Evolutionary conservation across 2,329 filamentous ascomycete species (phyloP), one percentile per base, ranked within the genome.

Genomic region (Penicillium brevicompactum): DNA sequence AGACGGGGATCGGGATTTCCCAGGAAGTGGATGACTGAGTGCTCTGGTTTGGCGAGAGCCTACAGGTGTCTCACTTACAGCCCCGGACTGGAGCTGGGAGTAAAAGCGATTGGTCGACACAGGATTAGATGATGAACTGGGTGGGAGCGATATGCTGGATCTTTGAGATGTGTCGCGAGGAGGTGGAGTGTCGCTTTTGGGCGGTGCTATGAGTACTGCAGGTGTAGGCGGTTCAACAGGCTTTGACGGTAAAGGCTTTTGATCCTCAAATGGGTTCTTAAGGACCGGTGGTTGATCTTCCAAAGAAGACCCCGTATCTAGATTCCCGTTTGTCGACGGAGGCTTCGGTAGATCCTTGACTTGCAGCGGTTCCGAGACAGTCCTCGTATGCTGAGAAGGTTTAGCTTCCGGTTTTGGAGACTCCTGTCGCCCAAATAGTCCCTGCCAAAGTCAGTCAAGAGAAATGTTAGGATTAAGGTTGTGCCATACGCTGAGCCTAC

Each of bases 401-500:
- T 48, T 41, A 16, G n/a, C 53, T 4, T 46, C 34, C 7, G 41
- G 16, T 10, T 41, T 49, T 37, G 51, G 58, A 18, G 51, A 27
- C 10, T 58, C 53, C 24, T 57, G 55, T 16, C 60, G 63, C 24
- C 46, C 45, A 22, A 66, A 66, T 9, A 66, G 41, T 14, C 50
- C 56, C 62, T 65, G 32, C 13, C n/a, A 4, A 4, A 24, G 51
- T 65, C 34, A 65, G 46, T 43, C 22, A 44, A 2, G 32, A 16
- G 16, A 5, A 1, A 42, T 37, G 3, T 6, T 21, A 45, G 21
- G 6, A n/a, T n/a, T 14, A 11, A 3, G 4, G 18, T 16, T 21
- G 5, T 6, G 32, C 57, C 59, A 42, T 63, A 65, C 63, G 40
- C 62, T 64, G 22, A 65, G 56, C 32, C 58, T 59, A 34, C 50